Evolutionary conservation across 805 yeast species (phyloP).

Genomic region (Maudiozyma serrabonitensis): DNA sequence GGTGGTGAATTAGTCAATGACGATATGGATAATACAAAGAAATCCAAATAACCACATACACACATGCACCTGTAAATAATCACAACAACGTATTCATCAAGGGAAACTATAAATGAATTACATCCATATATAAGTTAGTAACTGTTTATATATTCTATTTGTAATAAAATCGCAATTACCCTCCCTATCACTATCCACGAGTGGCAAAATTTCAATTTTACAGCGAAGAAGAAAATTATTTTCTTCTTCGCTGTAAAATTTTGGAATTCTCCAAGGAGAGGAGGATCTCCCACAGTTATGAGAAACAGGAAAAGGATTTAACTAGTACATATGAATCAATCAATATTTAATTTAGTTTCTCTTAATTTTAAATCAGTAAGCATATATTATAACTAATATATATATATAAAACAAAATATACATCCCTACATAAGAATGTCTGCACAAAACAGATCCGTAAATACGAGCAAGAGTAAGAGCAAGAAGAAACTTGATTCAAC

Average conservation of each 20-base stretch:
- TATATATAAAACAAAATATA: background rate
- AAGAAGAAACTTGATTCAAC: slow-evolving; percentile 21
- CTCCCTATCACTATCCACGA: background rate
- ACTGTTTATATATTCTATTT: too few species aligned
- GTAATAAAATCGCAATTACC: background rate
- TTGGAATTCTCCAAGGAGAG: background rate
- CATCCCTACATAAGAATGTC: background rate
- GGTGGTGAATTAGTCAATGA: slow-evolving; percentile 39
- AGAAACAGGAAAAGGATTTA: too few species aligned
- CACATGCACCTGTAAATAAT: background rate
- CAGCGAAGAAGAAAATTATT: background rate
- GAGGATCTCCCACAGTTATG: too few species aligned
- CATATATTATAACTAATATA: background rate
- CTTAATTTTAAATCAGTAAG: background rate
- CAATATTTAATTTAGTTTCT: too few species aligned
- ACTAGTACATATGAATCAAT: too few species aligned
- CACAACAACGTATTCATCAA: too few species aligned
- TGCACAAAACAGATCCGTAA: slow-evolving; percentile 1
- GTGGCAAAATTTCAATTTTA: background rate
- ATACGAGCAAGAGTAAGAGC: slow-evolving; percentile 1
- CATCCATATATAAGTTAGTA: too few species aligned
- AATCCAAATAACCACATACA: background rate
- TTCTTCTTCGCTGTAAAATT: background rate
- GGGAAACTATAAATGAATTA: too few species aligned
- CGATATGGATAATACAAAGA: background rate